These are phyloP conservation scores for Reticulascus tulasneorum DNA, from an alignment of 2,329 filamentous ascomycete genomes.

Conservation along the genomic window DNA sequence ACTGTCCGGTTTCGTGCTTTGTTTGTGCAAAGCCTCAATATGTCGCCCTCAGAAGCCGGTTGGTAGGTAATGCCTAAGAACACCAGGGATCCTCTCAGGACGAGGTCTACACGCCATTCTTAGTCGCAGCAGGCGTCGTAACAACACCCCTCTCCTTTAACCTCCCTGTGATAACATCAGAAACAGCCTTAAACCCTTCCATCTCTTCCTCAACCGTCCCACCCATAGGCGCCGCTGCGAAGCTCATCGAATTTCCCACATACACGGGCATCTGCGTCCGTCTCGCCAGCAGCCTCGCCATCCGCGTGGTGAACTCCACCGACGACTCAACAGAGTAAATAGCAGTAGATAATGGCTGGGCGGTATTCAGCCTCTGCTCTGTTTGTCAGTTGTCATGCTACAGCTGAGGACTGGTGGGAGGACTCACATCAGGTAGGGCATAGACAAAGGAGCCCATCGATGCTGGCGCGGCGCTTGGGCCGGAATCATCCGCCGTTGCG, in stretches of 20 bases:
- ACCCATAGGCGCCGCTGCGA: conserved; percentile 69
- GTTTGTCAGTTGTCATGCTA: not conserved
- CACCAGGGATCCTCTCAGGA: not conserved
- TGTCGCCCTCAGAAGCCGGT: too few species aligned
- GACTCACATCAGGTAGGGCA: conserved; percentile 78
- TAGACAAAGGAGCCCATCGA: conserved; percentile 89
- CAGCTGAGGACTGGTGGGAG: too few species aligned
- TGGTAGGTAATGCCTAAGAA: too few species aligned
- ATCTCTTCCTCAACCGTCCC: conserved; percentile 90
- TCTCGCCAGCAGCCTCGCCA: conserved; percentile 79
- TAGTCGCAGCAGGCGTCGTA: not conserved
- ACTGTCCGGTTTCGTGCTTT: too few species aligned
- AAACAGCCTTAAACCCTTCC: conserved; percentile 74
- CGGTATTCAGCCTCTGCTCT: conserved; percentile 45
- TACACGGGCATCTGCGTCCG: conserved; percentile 75
- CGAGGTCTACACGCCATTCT: not conserved
- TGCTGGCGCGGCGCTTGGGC: conserved; percentile 40
- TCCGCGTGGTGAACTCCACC: conserved; percentile 79
- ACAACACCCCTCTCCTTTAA: conserved; percentile 27
- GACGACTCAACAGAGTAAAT: conserved; percentile 73
- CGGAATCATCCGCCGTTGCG: conserved; percentile 47
- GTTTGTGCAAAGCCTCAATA: too few species aligned
- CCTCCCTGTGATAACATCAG: conserved; percentile 62
- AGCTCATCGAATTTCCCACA: conserved; percentile 81
- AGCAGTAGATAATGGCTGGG: conserved; percentile 69